A percentile compares a stretch with the other conserved stretches of the same genome.
Conservation (phyloP, 768 basidiomycete species). For the Sporobolomyces phaffii region DNA sequence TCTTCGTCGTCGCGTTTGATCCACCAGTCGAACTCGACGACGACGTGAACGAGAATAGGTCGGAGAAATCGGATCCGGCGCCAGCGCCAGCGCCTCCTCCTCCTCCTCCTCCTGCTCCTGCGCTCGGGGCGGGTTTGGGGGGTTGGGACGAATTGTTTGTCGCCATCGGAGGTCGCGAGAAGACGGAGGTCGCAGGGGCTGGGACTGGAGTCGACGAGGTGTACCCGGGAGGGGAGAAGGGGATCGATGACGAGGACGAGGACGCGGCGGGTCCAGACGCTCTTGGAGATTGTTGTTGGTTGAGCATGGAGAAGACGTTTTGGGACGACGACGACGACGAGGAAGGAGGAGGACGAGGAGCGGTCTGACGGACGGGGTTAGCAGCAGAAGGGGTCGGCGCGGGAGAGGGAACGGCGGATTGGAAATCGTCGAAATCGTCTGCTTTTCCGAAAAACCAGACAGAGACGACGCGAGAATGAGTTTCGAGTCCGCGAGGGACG, state of each 20-base stretch:
- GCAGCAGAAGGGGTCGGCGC: conserved; percentile 34
- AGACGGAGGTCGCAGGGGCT: neutral
- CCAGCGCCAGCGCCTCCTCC: conserved; percentile 4
- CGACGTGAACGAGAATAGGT: conserved; percentile 21
- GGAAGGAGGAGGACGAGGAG: neutral
- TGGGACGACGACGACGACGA: neutral
- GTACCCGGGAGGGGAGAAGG: no score
- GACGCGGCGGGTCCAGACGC: neutral
- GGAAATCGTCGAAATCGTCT: conserved; percentile 53
- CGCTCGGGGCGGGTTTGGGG: neutral
- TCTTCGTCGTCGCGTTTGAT: neutral
- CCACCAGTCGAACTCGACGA: neutral
- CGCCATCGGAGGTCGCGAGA: neutral
- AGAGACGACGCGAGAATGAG: no score
- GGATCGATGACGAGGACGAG: neutral
- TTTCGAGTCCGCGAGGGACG: neutral
- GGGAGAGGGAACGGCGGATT: conserved; percentile 43
- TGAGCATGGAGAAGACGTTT: conserved; percentile 10
- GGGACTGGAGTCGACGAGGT: neutral
- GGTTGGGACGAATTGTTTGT: conserved; percentile 4
- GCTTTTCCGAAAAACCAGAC: neutral
- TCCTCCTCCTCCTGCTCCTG: neutral
- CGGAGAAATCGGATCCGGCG: conserved; percentile 30
- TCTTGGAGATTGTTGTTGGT: neutral
- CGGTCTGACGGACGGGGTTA: no score